Evolutionary conservation across 1,284 basidiomycete genomes (phyloP).

Genomic region (Papiliotrema nemorosa): DNA sequence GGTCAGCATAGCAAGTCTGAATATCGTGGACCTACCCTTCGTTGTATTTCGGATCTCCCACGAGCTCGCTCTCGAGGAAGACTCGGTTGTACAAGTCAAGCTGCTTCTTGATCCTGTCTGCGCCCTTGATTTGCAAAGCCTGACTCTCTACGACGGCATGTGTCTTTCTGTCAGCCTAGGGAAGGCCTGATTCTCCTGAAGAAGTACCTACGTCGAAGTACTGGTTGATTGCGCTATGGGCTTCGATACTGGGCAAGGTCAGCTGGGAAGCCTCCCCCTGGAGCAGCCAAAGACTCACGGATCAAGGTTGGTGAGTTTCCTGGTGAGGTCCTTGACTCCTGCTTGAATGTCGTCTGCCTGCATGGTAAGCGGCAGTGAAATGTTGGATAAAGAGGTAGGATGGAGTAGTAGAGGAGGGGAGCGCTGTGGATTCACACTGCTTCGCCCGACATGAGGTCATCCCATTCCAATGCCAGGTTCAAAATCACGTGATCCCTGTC

Average conservation of each 20-base stretch:
- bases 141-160: conserved; percentile 23
- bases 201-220: conserved; percentile 29
- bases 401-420: too few relatives aligned
- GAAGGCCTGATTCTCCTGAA: neutral
- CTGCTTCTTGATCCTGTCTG: conserved; percentile 32
- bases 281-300: conserved; percentile 24
- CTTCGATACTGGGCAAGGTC: conserved; percentile 22
- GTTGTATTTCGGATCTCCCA: conserved; percentile 29
- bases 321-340: conserved; percentile 22
- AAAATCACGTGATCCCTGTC: too few relatives aligned
- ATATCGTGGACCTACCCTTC: conserved; percentile 26
- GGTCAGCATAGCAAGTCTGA: too few relatives aligned
- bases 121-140: conserved; percentile 19
- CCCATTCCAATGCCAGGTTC: too few relatives aligned
- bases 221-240: conserved; percentile 28
- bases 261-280: neutral
- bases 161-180: conserved; percentile 11
- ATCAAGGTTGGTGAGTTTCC: conserved; percentile 29
- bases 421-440: too few relatives aligned
- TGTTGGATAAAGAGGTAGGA: neutral
- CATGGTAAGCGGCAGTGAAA: conserved; percentile 14
- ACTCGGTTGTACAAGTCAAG: conserved; percentile 18
- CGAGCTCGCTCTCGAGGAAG: conserved; percentile 17
- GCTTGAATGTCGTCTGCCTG: conserved; percentile 18
- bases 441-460: too few relatives aligned